Percentiles rank a stretch among this genome's conserved stretches.
Evolutionary conservation across 345 rosid genomes (phyloP).

Genomic region (Lepidium aucheri): DNA sequence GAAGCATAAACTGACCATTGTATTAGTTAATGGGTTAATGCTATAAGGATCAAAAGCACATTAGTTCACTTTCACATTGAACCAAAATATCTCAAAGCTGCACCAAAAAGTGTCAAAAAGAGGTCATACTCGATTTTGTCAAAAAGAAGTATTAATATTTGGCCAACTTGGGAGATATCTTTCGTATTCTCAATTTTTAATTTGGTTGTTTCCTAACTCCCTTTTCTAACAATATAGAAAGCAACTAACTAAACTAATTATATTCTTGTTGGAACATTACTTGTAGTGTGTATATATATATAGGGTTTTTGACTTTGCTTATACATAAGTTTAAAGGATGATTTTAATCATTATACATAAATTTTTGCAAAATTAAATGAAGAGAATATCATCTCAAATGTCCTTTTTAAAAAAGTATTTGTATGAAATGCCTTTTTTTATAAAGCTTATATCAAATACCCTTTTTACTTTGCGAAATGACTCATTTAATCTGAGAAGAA

Average conservation of each 20-base stretch:
- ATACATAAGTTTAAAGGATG: no score
- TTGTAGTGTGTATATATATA: neutral
- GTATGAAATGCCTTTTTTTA: no score
- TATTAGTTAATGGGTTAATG: constrained; percentile 12
- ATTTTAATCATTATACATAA: no score
- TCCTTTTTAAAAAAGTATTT: no score
- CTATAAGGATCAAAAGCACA: constrained; percentile 9
- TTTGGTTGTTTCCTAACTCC: neutral
- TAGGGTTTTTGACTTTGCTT: no score
- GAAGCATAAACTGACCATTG: constrained; percentile 2
- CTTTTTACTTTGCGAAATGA: no score
- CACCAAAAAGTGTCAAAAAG: constrained; percentile 9
- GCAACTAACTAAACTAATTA: neutral
- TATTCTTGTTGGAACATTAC: neutral
- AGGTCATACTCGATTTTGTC: constrained; percentile 12
- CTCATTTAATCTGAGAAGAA: no score
- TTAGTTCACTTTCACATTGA: constrained; percentile 11
- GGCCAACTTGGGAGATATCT: constrained; percentile 19
- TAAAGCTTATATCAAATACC: no score
- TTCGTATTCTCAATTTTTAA: neutral
- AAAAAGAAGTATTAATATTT: constrained; percentile 24
- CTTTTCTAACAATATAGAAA: neutral
- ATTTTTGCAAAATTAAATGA: no score
- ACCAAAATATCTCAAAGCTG: constrained; percentile 20
- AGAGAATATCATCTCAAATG: no score